Evolutionary conservation across 768 basidiomycete species (phyloP).

Genomic region (Phaeotremella fagi): DNA sequence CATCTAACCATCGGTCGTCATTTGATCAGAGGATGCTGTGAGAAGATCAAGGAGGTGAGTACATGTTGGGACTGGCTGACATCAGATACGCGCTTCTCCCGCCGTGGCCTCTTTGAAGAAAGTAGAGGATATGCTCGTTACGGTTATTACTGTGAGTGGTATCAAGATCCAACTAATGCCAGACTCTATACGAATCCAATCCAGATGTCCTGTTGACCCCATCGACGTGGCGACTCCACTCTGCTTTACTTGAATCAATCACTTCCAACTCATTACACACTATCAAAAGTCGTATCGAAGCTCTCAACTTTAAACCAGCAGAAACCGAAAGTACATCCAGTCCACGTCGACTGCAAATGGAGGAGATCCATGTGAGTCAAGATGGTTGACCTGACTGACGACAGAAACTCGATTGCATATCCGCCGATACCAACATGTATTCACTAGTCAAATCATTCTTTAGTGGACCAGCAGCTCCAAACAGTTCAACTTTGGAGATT

Average conservation of each 20-base stretch:
- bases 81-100: conserved; percentile 23
- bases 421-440: conserved; percentile 34
- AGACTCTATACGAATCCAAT: conserved; percentile 17
- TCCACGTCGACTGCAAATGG: conserved; percentile 40
- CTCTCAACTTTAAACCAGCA: conserved; percentile 19
- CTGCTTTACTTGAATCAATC: conserved; percentile 4
- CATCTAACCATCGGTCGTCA: conserved; percentile 26
- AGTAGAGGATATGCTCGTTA: conserved; percentile 16
- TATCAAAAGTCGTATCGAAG: conserved; percentile 13
- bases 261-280: neutral
- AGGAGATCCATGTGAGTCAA: conserved; percentile 34
- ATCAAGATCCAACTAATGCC: neutral
- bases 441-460: conserved; percentile 37
- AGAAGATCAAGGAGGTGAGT: conserved; percentile 31
- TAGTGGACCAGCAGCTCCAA: conserved; percentile 28
- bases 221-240: conserved; percentile 19
- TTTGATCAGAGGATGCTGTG: conserved; percentile 27
- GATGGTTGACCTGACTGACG: neutral
- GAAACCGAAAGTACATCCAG: conserved; percentile 20
- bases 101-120: conserved; percentile 12
- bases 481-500: conserved; percentile 16
- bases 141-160: conserved; percentile 19
- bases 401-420: conserved; percentile 41
- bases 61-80: neutral
- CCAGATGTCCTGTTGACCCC: conserved; percentile 28